Base-by-base conservation (phyloP, 208 protist genomes). In the Acanthamoeba lenticulata region DNA sequence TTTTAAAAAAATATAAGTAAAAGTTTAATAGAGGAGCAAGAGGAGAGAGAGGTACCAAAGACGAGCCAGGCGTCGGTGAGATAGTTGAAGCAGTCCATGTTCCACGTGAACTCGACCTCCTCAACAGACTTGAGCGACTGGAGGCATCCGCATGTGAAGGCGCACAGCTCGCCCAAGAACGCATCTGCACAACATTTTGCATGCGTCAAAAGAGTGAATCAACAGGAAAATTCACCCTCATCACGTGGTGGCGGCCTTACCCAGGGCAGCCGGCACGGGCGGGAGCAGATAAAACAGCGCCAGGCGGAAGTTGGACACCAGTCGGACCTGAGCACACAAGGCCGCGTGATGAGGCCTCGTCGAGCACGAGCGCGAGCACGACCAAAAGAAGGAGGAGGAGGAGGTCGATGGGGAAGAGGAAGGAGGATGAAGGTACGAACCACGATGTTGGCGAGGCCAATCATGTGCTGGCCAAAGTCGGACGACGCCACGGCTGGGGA, bases 61-160 rank as follows among this genome's bases (percentile, higher is more conserved):
- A 86, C 77, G 77, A 86, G 77, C 77, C 77, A 86, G 24, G 77
- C 77, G 19, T 86, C 77, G 44, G 47, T 47, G 40, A 86, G 77
- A 29, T 86, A 86, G 32, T 86, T 86, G 77, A 86, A 86, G 77
- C 77, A 86, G 32, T 86, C 77, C n/a, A 86, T 13, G 40, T 86
- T 86, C 77, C 77, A 86, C 40, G 77, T 52, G 40, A 86, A 86
- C 32, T 86, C 77, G 24, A 49, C 77, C 21, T 86, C 77, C 47
- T 86, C 44, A 15, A 86, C 77, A 4, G 77, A 86, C n/a, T 86
- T 47, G 40, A 86, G 47, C 40, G 77, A 86, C 34, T 49, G 32
- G 27, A 86, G 40, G 15, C 77, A 86, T 1, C 77, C 40, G 47
- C 77, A 52, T 0, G 77, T 86, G 11, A 86, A 86, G 5, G 44